Evolutionary conservation across 345 rosid species (phyloP).

Genomic region (Lepidium didymum): DNA sequence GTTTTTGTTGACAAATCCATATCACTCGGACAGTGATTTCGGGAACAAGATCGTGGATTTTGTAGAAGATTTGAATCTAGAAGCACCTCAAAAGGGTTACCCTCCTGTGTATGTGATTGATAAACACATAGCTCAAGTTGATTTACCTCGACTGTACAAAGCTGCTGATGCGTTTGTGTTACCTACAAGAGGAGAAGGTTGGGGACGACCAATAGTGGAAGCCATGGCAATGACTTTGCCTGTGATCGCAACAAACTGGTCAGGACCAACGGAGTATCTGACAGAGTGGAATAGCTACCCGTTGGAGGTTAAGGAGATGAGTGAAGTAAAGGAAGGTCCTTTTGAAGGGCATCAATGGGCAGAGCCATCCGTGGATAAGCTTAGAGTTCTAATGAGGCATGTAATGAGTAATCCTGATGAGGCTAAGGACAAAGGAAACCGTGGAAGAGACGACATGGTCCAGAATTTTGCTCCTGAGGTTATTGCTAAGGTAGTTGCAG

Average conservation of each 20-base stretch:
- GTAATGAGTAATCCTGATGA: constrained; percentile 45
- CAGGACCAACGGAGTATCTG: constrained; percentile 74
- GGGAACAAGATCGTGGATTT: constrained; percentile 67
- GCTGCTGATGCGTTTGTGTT: constrained; percentile 77
- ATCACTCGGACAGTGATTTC: constrained; percentile 57
- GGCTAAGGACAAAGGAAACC: constrained; percentile 48
- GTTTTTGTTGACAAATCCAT: constrained; percentile 67
- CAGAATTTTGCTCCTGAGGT: constrained; percentile 60
- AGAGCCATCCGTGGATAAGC: constrained; percentile 61
- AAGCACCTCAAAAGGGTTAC: constrained; percentile 42
- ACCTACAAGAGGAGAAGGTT: constrained; percentile 87
- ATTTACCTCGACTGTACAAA: constrained; percentile 64
- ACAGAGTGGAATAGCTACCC: constrained; percentile 68
- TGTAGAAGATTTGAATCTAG: constrained; percentile 36
- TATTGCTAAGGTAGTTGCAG: constrained; percentile 51
- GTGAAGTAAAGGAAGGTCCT: constrained; percentile 66
- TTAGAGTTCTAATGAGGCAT: constrained; percentile 54
- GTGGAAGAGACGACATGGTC: constrained; percentile 70
- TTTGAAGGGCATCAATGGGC: constrained; percentile 79
- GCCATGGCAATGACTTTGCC: constrained; percentile 93
- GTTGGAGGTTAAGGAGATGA: constrained; percentile 49
- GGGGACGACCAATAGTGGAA: constrained; percentile 78
- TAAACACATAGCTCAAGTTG: constrained; percentile 59
- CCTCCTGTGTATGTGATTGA: constrained; percentile 54
- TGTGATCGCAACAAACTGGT: constrained; percentile 77